A percentile compares a stretch with the other conserved stretches of the same genome.
phyloP scores from a whole-genome alignment of 306 rosid genomes.

The Cucurbita argyrosperma region DNA sequence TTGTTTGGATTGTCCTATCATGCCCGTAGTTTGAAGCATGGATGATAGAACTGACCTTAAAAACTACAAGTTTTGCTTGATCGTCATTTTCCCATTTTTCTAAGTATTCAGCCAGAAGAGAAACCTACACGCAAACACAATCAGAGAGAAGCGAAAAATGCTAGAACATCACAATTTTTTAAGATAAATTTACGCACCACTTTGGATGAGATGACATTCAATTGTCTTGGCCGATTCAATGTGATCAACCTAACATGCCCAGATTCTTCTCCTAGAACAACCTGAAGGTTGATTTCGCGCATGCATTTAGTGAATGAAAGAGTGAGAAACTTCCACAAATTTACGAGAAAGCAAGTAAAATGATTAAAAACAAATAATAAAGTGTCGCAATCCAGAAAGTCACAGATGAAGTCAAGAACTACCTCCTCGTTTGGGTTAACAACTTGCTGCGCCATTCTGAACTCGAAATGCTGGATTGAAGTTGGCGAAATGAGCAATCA shows the following conservation, averaged over 20 bases:
- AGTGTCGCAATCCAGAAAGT: too few relatives aligned
- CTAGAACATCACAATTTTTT: background rate
- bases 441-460: slow-evolving; percentile 36
- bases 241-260: slow-evolving; percentile 62
- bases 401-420: background rate
- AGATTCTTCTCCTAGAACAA: slow-evolving; percentile 66
- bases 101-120: slow-evolving; percentile 52
- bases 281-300: slow-evolving; percentile 26
- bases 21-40: background rate
- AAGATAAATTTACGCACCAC: slow-evolving; percentile 20
- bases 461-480: background rate
- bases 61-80: slow-evolving; percentile 50
- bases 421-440: slow-evolving; percentile 37
- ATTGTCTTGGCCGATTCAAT: slow-evolving; percentile 60
- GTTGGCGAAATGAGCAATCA: background rate
- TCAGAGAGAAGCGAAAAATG: background rate
- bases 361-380: too few relatives aligned
- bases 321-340: background rate
- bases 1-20: background rate
- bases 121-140: slow-evolving; percentile 32
- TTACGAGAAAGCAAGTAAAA: background rate
- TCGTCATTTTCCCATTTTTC: slow-evolving; percentile 89
- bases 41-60: slow-evolving; percentile 45
- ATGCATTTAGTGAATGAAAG: background rate
- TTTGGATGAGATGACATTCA: slow-evolving; percentile 77